Conservation (phyloP, 306 rosid genomes). For the Vigna unguiculata region DNA sequence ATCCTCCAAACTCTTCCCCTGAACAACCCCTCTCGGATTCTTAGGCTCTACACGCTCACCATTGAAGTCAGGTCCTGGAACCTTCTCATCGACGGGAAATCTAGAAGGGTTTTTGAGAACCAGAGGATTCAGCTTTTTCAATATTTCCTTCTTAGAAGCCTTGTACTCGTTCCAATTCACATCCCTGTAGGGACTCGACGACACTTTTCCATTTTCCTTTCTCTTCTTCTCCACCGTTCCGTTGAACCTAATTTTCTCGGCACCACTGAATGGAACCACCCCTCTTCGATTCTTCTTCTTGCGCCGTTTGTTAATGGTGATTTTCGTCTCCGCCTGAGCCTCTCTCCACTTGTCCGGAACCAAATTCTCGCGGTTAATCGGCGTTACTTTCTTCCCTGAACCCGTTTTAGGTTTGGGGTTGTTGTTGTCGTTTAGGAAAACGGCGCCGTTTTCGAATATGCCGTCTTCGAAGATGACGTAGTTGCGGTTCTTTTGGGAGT, state of each 20-base stretch:
- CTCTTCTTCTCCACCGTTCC: conserved; percentile 64
- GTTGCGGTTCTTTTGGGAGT: conserved; percentile 58
- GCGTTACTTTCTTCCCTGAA: conserved; percentile 38
- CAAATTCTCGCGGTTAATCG: conserved; percentile 56
- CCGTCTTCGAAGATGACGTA: conserved; percentile 84
- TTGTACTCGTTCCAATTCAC: conserved; percentile 64
- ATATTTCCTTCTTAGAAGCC: conserved; percentile 66
- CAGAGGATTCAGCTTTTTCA: conserved; percentile 59
- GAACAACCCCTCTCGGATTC: conserved; percentile 87
- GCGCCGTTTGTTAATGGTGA: conserved; percentile 45
- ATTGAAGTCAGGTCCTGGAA: conserved; percentile 10
- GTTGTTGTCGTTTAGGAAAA: conserved; percentile 38
- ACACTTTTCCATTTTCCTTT: neutral
- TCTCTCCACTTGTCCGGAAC: conserved; percentile 84
- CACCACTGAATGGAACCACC: neutral
- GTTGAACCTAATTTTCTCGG: conserved; percentile 64
- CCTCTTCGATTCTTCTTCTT: neutral
- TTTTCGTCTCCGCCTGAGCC: conserved; percentile 71
- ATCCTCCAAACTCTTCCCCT: conserved; percentile 84
- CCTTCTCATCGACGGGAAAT: conserved; percentile 45
- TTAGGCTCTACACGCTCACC: conserved; percentile 66
- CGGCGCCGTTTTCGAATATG: conserved; percentile 66
- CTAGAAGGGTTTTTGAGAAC: conserved; percentile 64
- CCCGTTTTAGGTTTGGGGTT: conserved; percentile 23
- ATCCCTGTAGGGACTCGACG: conserved; percentile 57